phyloP scores from a whole-genome alignment of 257 asterid genomes.

The Penstemon barbatus region DNA sequence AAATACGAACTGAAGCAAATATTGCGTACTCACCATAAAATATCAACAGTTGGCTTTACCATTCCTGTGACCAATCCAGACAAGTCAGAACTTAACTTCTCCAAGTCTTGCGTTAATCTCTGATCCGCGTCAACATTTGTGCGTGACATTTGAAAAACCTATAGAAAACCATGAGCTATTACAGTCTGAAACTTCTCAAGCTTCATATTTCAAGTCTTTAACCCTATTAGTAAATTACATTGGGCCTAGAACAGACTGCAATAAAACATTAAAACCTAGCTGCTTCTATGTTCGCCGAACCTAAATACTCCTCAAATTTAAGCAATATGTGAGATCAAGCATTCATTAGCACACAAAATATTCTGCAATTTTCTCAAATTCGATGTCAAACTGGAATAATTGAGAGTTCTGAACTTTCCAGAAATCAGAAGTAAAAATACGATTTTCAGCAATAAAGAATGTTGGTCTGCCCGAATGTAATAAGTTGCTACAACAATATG shows the following conservation, averaged over 20 bases:
- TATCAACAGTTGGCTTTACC: conserved; percentile 99
- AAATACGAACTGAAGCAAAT: conserved; percentile 15
- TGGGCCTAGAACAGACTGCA: conserved; percentile 5
- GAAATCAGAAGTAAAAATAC: not conserved
- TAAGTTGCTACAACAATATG: conserved; percentile 18
- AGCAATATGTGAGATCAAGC: conserved; percentile 21
- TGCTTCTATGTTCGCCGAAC: conserved; percentile 14
- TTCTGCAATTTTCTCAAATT: too few relatives aligned
- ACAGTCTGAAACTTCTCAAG: conserved; percentile 11
- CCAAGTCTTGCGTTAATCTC: conserved; percentile 95
- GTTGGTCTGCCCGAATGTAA: conserved; percentile 13
- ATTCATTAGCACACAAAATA: not conserved
- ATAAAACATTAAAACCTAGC: not conserved
- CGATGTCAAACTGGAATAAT: too few relatives aligned
- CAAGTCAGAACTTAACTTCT: conserved; percentile 86
- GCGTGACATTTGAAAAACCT: conserved; percentile 82
- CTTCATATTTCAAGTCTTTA: conserved; percentile 21
- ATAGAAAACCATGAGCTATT: conserved; percentile 26
- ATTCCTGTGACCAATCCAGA: conserved; percentile 98
- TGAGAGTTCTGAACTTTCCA: too few relatives aligned
- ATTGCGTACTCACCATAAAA: conserved; percentile 64
- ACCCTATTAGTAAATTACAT: conserved; percentile 13
- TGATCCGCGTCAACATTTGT: conserved; percentile 88
- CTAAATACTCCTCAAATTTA: conserved; percentile 20
- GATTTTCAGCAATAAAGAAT: not conserved